These are phyloP conservation scores for Claviceps quebecensis DNA, from an alignment of 2,329 filamentous ascomycete genomes.

Conservation along the genomic window DNA sequence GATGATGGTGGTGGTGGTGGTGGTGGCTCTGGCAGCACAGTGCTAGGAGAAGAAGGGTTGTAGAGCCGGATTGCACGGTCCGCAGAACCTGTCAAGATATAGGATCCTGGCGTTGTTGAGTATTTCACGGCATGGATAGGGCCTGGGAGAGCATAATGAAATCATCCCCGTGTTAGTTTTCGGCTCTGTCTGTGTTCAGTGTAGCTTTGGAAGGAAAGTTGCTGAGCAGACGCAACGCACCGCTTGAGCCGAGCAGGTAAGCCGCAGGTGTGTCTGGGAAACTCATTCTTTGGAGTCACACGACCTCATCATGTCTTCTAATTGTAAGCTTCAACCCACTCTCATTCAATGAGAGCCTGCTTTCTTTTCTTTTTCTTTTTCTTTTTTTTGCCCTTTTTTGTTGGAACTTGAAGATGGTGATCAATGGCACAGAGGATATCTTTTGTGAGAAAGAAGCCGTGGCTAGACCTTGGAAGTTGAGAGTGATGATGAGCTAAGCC, in stretches of 20 bases:
- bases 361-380: no score
- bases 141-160: slow-evolving; percentile 26
- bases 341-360: no score
- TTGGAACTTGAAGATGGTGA: neutral
- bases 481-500: neutral
- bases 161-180: neutral
- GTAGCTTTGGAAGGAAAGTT: neutral
- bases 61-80: slow-evolving; percentile 79
- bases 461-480: neutral
- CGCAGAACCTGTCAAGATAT: slow-evolving; percentile 72
- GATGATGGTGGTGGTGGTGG: no score
- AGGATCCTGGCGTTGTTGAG: slow-evolving; percentile 57
- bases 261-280: slow-evolving; percentile 36
- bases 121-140: slow-evolving; percentile 61
- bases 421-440: neutral
- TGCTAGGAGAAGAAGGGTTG: slow-evolving; percentile 48
- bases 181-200: neutral
- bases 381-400: no score
- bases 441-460: neutral
- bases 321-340: neutral
- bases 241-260: slow-evolving; percentile 44
- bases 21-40: slow-evolving; percentile 19
- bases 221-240: slow-evolving; percentile 27
- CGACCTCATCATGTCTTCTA: neutral
- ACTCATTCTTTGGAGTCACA: slow-evolving; percentile 19